These are phyloP conservation scores for Saccharomycopsis microspora DNA, from an alignment of 805 yeast genomes.

Conservation along the genomic window DNA sequence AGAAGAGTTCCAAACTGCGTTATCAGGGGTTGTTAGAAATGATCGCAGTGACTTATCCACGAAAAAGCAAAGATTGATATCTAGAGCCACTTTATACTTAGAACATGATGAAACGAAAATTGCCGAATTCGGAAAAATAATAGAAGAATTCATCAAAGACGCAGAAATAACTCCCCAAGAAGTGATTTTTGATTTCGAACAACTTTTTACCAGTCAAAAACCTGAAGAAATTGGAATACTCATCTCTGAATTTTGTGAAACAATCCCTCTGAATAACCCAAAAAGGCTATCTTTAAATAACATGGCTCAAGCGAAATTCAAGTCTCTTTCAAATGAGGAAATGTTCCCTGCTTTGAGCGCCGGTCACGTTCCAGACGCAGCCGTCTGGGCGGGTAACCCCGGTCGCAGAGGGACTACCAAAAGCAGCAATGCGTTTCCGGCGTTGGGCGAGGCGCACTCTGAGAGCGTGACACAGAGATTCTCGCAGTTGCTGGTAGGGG, in stretches of 20 bases:
- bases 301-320: conserved; percentile 15
- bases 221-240: conserved; percentile 45
- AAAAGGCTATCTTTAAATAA: conserved; percentile 27
- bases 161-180: conserved; percentile 36
- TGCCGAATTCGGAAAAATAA: conserved; percentile 14
- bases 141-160: conserved; percentile 31
- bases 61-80: conserved; percentile 29
- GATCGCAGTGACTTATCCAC: conserved; percentile 23
- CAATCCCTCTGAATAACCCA: conserved; percentile 33
- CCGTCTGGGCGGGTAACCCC: conserved; percentile 1
- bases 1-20: too few species aligned
- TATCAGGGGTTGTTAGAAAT: neutral
- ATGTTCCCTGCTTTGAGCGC: conserved; percentile 40
- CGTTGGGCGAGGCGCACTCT: neutral
- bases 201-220: conserved; percentile 30
- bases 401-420: too few species aligned
- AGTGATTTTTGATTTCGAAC: conserved; percentile 33
- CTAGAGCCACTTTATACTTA: conserved; percentile 68
- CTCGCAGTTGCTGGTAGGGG: conserved; percentile 1
- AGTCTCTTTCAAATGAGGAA: conserved; percentile 20
- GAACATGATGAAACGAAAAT: conserved; percentile 25
- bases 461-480: neutral
- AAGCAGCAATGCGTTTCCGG: conserved; percentile 1
- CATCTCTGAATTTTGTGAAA: conserved; percentile 48
- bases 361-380: neutral